phyloP scores from a whole-genome alignment of 306 rosid species.

The Spatholobus suberectus region DNA sequence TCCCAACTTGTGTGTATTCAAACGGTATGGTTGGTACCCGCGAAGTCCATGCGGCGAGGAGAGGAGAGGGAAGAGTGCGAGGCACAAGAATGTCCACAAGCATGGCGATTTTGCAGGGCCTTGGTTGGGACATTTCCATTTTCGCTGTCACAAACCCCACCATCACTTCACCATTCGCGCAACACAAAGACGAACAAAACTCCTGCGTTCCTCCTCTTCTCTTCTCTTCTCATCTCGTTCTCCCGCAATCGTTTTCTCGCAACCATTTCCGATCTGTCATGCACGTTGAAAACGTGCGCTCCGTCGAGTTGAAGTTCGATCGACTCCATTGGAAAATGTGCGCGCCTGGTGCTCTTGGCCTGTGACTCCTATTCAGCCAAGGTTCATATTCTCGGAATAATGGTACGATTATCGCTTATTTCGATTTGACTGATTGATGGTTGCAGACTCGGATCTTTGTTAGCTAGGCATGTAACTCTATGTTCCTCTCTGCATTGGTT shows the following conservation, averaged over 20 bases:
- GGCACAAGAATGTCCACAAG: constrained; percentile 61
- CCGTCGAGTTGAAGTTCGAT: neutral
- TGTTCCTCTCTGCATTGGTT: constrained; percentile 4
- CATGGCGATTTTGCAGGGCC: constrained; percentile 72
- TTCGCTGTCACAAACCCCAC: constrained; percentile 45
- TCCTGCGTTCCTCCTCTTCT: neutral
- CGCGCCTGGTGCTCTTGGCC: constrained; percentile 14
- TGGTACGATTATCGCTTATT: constrained; percentile 42
- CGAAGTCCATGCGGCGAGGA: constrained; percentile 26
- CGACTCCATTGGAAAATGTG: neutral
- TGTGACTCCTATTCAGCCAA: constrained; percentile 6
- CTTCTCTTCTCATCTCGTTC: neutral
- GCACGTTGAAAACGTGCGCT: neutral
- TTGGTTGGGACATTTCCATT: constrained; percentile 42
- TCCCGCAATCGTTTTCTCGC: neutral
- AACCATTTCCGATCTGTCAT: neutral
- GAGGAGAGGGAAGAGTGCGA: constrained; percentile 47
- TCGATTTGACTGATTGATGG: neutral
- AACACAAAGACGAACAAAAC: constrained; percentile 16
- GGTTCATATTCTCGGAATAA: constrained; percentile 29
- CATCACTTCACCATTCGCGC: constrained; percentile 31
- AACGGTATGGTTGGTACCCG: constrained; percentile 15
- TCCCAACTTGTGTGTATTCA: neutral
- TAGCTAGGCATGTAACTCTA: neutral
- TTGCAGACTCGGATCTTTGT: neutral